Conservation (phyloP, 2,329 filamentous ascomycete species). For the Cryphonectria radicalis region DNA sequence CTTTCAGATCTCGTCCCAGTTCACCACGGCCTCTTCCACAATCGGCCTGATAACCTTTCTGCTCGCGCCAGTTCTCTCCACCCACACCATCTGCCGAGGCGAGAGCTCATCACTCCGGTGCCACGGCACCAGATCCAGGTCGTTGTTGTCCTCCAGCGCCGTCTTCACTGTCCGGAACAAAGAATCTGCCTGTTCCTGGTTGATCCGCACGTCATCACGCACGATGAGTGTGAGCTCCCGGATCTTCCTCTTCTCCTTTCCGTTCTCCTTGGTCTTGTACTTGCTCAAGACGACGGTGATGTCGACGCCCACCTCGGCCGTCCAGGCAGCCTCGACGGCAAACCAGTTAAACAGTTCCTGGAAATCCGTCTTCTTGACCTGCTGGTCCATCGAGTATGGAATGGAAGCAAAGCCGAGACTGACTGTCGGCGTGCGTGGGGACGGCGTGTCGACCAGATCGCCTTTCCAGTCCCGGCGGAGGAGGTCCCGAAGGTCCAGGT, state of each 20-base stretch:
- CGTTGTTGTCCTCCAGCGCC: conserved; percentile 46
- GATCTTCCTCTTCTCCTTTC: conserved; percentile 48
- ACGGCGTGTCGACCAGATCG: conserved; percentile 49
- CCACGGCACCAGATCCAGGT: conserved; percentile 47
- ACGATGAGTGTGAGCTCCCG: conserved; percentile 51
- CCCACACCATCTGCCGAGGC: conserved; percentile 51
- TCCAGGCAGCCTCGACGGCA: conserved; percentile 52
- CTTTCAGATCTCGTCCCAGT: conserved; percentile 24
- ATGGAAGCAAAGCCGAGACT: conserved; percentile 51
- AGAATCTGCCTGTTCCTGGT: conserved; percentile 46
- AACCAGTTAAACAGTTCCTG: conserved; percentile 53
- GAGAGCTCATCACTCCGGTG: conserved; percentile 46
- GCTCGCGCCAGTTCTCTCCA: conserved; percentile 42
- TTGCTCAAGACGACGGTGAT: conserved; percentile 51
- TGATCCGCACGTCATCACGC: conserved; percentile 49
- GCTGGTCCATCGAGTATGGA: conserved; percentile 50
- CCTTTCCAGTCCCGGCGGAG: conserved; percentile 53
- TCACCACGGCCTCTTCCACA: conserved; percentile 47
- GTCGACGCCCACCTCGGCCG: conserved; percentile 48
- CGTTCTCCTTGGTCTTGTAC: conserved; percentile 46
- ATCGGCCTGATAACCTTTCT: conserved; percentile 50
- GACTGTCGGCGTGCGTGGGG: conserved; percentile 49
- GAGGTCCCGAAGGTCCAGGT: conserved; percentile 48
- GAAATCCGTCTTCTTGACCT: conserved; percentile 51
- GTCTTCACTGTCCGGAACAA: conserved; percentile 45